phyloP scores from a whole-genome alignment of 768 basidiomycete species.

The Pulveroboletus sp. region DNA sequence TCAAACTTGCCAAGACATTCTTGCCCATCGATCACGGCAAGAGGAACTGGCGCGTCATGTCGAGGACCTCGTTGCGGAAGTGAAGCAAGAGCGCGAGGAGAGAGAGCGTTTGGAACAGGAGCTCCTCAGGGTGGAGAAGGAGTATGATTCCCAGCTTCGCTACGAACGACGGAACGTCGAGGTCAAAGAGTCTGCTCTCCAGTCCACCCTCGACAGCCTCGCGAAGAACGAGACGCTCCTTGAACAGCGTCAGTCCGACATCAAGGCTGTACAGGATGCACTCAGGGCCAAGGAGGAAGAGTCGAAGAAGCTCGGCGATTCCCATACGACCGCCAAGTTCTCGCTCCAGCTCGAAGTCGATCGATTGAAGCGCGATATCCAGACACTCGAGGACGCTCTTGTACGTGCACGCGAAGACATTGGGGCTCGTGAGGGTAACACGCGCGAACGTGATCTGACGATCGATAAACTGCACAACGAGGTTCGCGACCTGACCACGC shows the following conservation, averaged over 20 bases:
- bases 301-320: constrained; percentile 76
- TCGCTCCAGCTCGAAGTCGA: constrained; percentile 89
- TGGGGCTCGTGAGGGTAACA: constrained; percentile 57
- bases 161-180: constrained; percentile 61
- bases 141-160: constrained; percentile 58
- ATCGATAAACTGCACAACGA: constrained; percentile 76
- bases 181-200: constrained; percentile 63
- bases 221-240: constrained; percentile 60
- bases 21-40: constrained; percentile 64
- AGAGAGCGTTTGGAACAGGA: constrained; percentile 52
- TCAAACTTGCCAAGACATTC: constrained; percentile 52
- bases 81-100: constrained; percentile 53
- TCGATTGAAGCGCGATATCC: constrained; percentile 76
- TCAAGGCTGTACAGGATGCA: constrained; percentile 65
- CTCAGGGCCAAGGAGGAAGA: constrained; percentile 72
- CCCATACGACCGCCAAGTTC: constrained; percentile 76
- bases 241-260: constrained; percentile 67
- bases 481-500: constrained; percentile 72
- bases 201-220: constrained; percentile 58
- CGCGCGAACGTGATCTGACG: constrained; percentile 64
- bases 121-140: constrained; percentile 52
- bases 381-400: constrained; percentile 75
- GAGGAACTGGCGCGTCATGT: constrained; percentile 75
- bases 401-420: constrained; percentile 65
- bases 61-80: constrained; percentile 63